phyloP scores from a whole-genome alignment of 2,329 filamentous ascomycete species.

The Claviceps monticola region DNA sequence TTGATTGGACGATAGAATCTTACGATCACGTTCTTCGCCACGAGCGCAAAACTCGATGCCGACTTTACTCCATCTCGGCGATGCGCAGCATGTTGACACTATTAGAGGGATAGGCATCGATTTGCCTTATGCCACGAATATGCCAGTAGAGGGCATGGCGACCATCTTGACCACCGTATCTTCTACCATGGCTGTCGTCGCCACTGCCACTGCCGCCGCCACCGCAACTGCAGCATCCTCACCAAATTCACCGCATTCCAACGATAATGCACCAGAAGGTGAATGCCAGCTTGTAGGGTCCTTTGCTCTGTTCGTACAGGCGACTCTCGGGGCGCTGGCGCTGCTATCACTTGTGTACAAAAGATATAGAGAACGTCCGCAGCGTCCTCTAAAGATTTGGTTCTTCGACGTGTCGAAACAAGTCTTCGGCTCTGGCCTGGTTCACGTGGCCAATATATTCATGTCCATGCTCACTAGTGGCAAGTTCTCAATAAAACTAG shows the following conservation, averaged over 20 bases:
- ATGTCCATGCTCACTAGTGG: constrained; percentile 95
- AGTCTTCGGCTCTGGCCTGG: constrained; percentile 81
- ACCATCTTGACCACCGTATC: constrained; percentile 7
- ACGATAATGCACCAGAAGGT: constrained; percentile 38
- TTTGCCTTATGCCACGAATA: constrained; percentile 5
- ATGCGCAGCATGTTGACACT: constrained; percentile 1
- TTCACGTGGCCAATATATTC: constrained; percentile 84
- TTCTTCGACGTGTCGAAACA: constrained; percentile 97
- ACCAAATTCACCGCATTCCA: constrained; percentile 13
- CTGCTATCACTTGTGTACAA: constrained; percentile 84
- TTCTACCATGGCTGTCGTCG: constrained; percentile 9
- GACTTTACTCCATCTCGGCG: not conserved
- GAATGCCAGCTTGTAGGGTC: constrained; percentile 81
- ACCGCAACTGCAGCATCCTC: constrained; percentile 15
- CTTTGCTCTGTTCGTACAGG: constrained; percentile 84
- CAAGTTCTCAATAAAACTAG: constrained; percentile 55
- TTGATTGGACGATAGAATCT: not conserved
- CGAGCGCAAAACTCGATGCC: constrained; percentile 1
- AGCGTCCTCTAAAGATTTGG: constrained; percentile 91
- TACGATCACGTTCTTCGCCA: not conserved
- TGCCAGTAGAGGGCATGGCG: constrained; percentile 5
- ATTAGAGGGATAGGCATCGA: constrained; percentile 7
- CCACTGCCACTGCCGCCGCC: constrained; percentile 16
- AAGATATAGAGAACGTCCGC: constrained; percentile 80
- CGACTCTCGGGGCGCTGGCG: constrained; percentile 69